phyloP scores from a whole-genome alignment of 495 filamentous ascomycete genomes.

The Talaromyces nanjingensis region DNA sequence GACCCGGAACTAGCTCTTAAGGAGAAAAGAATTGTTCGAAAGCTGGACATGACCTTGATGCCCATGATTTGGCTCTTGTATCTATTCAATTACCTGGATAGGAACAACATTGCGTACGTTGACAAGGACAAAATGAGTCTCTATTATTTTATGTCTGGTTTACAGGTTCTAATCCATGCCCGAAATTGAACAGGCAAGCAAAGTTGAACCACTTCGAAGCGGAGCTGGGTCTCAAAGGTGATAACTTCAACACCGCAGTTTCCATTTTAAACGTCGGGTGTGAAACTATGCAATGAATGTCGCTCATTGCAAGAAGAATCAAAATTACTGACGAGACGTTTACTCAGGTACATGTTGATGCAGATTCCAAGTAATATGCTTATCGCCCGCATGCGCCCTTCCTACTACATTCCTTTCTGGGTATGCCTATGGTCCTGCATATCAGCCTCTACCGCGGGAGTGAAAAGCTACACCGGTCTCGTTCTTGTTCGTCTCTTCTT shows the following conservation, averaged over 20 bases:
- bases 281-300: background rate
- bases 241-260: slow-evolving; percentile 49
- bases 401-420: slow-evolving; percentile 27
- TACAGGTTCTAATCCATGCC: background rate
- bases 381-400: slow-evolving; percentile 38
- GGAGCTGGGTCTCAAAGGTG: slow-evolving; percentile 39
- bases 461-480: slow-evolving; percentile 34
- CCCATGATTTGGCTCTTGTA: slow-evolving; percentile 44
- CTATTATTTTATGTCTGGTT: background rate
- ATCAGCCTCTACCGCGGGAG: slow-evolving; percentile 35
- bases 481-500: slow-evolving; percentile 31
- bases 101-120: slow-evolving; percentile 24
- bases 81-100: slow-evolving; percentile 41
- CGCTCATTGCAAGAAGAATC: no score
- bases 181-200: background rate
- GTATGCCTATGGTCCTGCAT: slow-evolving; percentile 46
- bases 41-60: slow-evolving; percentile 43
- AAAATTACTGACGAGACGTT: background rate
- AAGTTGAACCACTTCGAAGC: slow-evolving; percentile 37
- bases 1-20: no score
- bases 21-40: slow-evolving; percentile 28
- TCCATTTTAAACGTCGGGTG: slow-evolving; percentile 51
- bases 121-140: no score
- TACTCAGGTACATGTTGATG: slow-evolving; percentile 42
- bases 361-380: slow-evolving; percentile 56